phyloP scores from a whole-genome alignment of 139 green algal genomes.

The Coccomyxa sp. region DNA sequence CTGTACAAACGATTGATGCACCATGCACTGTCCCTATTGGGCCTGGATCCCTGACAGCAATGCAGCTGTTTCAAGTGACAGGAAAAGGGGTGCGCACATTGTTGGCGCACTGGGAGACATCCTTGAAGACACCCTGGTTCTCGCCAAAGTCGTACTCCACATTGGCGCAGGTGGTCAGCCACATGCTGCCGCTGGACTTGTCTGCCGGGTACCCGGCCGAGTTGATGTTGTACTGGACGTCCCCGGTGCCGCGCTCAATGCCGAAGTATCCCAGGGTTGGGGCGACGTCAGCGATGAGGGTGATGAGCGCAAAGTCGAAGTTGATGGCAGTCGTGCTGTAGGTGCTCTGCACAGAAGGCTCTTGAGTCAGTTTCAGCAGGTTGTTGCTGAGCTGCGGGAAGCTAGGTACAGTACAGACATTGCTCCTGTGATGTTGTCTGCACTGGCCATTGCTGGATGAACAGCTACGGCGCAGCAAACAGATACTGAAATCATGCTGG shows the following conservation, averaged over 20 bases:
- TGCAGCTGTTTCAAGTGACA: not conserved
- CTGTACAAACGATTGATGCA: too few relatives aligned
- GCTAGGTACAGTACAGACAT: too few relatives aligned
- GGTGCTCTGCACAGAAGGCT: not conserved
- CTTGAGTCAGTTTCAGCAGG: not conserved
- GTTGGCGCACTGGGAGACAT: not conserved
- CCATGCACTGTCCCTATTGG: too few relatives aligned
- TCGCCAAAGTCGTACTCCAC: not conserved
- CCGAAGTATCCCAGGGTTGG: conserved; percentile 9
- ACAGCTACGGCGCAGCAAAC: too few relatives aligned
- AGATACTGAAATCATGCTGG: too few relatives aligned
- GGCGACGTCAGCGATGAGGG: not conserved
- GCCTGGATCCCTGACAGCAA: not conserved
- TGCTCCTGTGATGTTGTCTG: too few relatives aligned
- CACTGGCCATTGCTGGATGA: too few relatives aligned
- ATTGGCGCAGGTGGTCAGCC: not conserved
- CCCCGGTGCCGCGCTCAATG: conserved; percentile 2
- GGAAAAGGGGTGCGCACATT: not conserved
- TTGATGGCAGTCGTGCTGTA: conserved; percentile 18
- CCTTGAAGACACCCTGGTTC: conserved; percentile 7
- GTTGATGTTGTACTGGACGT: not conserved
- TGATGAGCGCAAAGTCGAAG: conserved; percentile 27
- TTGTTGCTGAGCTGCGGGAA: not conserved
- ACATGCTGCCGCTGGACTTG: not conserved
- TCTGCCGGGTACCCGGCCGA: conserved; percentile 4